Evolutionary conservation across 805 yeast genomes (phyloP).

Genomic region (Lachancea sp.): DNA sequence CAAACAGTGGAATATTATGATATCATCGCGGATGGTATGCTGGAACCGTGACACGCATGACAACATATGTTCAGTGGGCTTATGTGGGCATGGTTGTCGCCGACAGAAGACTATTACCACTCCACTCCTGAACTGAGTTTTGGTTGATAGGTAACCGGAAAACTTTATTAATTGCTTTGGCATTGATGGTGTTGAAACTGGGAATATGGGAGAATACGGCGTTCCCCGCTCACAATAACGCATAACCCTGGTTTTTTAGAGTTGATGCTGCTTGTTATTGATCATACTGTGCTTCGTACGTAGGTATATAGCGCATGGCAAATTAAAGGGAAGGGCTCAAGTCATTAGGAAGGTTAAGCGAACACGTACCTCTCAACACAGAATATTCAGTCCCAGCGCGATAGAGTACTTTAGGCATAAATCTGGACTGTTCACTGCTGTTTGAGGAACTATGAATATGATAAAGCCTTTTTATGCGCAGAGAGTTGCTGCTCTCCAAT

Average conservation of each 20-base stretch:
- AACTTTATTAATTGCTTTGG: not conserved
- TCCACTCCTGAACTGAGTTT: not conserved
- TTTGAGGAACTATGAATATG: not conserved
- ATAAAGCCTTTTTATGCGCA: not conserved
- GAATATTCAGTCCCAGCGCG: too few relatives aligned
- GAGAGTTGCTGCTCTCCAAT: not conserved
- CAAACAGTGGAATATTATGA: not conserved
- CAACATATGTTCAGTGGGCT: not conserved
- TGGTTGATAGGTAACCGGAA: constrained; percentile 1
- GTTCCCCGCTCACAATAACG: not conserved
- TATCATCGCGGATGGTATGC: not conserved
- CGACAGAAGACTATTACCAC: not conserved
- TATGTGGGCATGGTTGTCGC: not conserved
- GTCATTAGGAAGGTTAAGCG: too few relatives aligned
- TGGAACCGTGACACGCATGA: not conserved
- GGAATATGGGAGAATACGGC: not conserved
- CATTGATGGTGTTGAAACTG: not conserved
- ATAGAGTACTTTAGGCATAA: too few relatives aligned
- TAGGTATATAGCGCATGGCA: not conserved
- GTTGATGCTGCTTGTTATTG: not conserved
- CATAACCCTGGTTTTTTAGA: not conserved
- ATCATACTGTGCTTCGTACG: not conserved
- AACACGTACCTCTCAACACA: too few relatives aligned
- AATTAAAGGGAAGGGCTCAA: not conserved
- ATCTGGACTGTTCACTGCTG: too few relatives aligned